Evolutionary conservation across 257 asterid genomes (phyloP).

Genomic region (Echites panduratus): DNA sequence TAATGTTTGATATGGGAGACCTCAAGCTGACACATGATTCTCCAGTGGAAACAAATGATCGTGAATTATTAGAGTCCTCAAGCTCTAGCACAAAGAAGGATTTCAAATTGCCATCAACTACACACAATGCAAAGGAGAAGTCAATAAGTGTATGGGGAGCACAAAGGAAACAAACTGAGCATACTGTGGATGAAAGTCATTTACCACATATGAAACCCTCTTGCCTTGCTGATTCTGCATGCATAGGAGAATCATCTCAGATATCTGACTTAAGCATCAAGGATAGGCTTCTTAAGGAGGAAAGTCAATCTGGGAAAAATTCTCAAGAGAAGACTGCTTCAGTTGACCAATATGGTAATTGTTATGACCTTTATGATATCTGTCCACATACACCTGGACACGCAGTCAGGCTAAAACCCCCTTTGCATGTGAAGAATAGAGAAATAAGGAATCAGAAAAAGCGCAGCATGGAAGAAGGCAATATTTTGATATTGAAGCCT

Average conservation of each 20-base stretch:
- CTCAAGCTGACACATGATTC: not conserved
- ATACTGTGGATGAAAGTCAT: not conserved
- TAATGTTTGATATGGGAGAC: not conserved
- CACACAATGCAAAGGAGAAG: not conserved
- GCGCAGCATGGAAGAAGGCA: constrained; percentile 28
- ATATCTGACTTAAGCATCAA: not conserved
- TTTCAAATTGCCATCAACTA: not conserved
- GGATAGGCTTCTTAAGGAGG: constrained; percentile 10
- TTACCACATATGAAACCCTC: not conserved
- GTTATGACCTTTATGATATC: constrained; percentile 44
- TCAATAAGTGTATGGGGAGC: not conserved
- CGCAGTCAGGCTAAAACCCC: constrained; percentile 29
- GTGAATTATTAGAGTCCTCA: not conserved
- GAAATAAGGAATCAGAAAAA: constrained; percentile 41
- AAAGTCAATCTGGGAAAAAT: constrained; percentile 22
- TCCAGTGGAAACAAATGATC: not conserved
- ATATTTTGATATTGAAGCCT: constrained; percentile 34
- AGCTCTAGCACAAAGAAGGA: not conserved
- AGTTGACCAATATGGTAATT: constrained; percentile 17
- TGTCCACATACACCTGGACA: constrained; percentile 29
- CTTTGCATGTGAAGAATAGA: constrained; percentile 40
- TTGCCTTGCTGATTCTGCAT: not conserved
- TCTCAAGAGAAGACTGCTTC: constrained; percentile 19
- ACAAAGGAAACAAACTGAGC: not conserved
- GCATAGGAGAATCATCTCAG: not conserved